These are phyloP conservation scores for Hypoxylon sp. DNA, from an alignment of 2,329 filamentous ascomycete species.

Conservation along the genomic window DNA sequence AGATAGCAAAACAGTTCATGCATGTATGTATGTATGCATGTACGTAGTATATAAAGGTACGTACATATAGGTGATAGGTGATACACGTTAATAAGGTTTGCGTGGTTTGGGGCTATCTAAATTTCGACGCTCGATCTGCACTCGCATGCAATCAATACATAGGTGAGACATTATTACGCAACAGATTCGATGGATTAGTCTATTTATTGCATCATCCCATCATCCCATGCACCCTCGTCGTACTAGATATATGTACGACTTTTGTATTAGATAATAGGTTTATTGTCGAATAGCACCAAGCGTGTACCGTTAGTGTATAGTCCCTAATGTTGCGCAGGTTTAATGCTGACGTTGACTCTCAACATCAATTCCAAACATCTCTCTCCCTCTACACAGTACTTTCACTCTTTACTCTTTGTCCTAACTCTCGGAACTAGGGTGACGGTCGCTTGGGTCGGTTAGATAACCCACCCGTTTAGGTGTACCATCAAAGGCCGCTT, in stretches of 20 bases:
- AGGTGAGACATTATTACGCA: constrained; percentile 40
- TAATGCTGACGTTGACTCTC: constrained; percentile 23
- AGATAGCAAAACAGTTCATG: no score
- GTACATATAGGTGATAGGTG: not conserved
- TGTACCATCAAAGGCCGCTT: constrained; percentile 7
- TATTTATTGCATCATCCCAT: constrained; percentile 43
- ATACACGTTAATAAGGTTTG: not conserved
- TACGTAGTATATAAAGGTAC: no score
- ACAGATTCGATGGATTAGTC: constrained; percentile 41
- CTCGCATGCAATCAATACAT: constrained; percentile 9
- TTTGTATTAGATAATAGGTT: constrained; percentile 13
- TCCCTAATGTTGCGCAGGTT: constrained; percentile 10
- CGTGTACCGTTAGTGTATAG: constrained; percentile 11
- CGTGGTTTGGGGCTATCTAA: not conserved
- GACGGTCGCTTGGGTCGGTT: constrained; percentile 37
- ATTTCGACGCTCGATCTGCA: not conserved
- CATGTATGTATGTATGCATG: no score
- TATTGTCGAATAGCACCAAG: not conserved
- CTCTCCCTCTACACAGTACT: constrained; percentile 20
- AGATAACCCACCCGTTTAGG: constrained; percentile 21
- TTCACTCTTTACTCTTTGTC: not conserved
- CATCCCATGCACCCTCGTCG: constrained; percentile 13
- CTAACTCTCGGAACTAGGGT: constrained; percentile 14
- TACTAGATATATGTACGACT: constrained; percentile 15
- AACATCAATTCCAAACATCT: constrained; percentile 17